phyloP scores from a whole-genome alignment of 768 basidiomycete genomes.

The Serendipita indica region DNA sequence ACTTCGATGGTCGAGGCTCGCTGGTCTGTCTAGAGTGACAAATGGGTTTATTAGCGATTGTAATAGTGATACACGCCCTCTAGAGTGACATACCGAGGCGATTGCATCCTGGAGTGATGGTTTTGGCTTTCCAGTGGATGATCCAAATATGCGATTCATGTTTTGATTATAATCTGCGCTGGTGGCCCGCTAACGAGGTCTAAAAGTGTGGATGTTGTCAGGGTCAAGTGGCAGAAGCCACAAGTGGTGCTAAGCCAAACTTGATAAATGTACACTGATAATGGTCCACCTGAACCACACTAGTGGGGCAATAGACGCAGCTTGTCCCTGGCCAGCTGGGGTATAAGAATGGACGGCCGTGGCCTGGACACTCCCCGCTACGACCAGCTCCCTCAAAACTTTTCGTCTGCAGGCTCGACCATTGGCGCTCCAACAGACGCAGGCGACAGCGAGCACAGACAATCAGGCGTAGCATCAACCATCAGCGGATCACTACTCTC shows the following conservation, averaged over 20 bases:
- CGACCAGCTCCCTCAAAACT: not conserved
- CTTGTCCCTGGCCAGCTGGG: not conserved
- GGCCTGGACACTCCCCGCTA: not conserved
- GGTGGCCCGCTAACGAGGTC: too few species aligned
- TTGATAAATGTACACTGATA: too few species aligned
- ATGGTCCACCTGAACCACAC: not conserved
- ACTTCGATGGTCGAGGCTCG: conserved; percentile 84
- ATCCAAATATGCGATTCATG: conserved; percentile 81
- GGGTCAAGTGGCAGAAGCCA: too few species aligned
- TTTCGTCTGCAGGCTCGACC: not conserved
- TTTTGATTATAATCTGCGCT: not conserved
- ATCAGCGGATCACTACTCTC: not conserved
- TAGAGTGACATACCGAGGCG: conserved; percentile 41
- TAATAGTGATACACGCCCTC: not conserved
- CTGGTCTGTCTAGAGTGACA: conserved; percentile 56
- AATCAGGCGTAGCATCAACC: not conserved
- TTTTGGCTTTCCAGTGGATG: conserved; percentile 50
- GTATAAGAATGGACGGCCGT: not conserved
- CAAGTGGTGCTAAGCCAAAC: too few species aligned
- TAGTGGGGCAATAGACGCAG: not conserved
- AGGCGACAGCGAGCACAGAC: too few species aligned
- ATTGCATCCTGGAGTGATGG: conserved; percentile 90
- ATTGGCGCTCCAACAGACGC: not conserved
- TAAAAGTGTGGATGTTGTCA: too few species aligned
- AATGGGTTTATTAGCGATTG: not conserved